Conservation (phyloP, 2,329 filamentous ascomycete species). For the Colletotrichum sp. region DNA sequence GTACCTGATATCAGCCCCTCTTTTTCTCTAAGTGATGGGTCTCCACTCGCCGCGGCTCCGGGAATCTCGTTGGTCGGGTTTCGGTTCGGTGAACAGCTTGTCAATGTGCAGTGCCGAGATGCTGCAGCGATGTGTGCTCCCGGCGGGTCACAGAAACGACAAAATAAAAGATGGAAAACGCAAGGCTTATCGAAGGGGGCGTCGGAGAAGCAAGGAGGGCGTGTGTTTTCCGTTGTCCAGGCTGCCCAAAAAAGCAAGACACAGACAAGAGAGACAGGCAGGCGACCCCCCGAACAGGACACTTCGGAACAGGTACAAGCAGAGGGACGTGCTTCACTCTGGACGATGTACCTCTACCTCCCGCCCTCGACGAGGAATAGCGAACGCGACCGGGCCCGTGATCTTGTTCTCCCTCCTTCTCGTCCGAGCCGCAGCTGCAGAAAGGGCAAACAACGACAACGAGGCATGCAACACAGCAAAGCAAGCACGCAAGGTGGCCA, state of each 20-base stretch:
- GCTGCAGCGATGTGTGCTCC: not conserved
- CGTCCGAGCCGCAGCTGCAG: not conserved
- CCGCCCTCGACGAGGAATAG: not conserved
- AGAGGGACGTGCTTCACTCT: slow-evolving; percentile 3
- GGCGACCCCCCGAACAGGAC: not conserved
- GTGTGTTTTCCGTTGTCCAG: not conserved
- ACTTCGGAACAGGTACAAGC: not conserved
- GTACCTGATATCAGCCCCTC: not conserved
- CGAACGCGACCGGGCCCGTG: not conserved
- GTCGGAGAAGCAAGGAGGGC: not conserved
- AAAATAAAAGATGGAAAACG: not conserved
- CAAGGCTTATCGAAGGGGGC: not conserved
- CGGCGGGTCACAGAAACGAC: not conserved
- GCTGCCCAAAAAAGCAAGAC: not conserved
- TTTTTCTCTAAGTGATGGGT: not conserved
- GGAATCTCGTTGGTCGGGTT: not conserved
- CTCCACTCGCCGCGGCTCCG: not conserved
- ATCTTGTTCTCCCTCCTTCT: not conserved
- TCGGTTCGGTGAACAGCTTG: not conserved
- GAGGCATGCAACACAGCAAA: not conserved
- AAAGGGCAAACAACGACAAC: not conserved
- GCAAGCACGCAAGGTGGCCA: not conserved
- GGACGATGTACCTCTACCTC: slow-evolving; percentile 2
- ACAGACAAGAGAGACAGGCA: not conserved
- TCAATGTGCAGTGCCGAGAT: not conserved